Conservation (phyloP, 1,284 basidiomycete species). For the Peniophora sp. region DNA sequence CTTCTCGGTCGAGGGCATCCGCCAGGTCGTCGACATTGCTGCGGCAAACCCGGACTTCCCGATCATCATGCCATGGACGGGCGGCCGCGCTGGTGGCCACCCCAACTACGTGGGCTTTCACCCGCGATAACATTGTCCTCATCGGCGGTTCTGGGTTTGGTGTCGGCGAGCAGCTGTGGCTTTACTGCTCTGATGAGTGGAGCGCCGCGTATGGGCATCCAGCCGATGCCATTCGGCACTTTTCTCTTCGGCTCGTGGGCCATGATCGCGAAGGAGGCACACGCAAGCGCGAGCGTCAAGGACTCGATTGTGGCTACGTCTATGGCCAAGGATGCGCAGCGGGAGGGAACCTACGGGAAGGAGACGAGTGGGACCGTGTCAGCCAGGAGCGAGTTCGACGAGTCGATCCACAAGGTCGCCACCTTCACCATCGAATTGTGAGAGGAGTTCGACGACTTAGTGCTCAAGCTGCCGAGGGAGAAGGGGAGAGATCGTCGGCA, state of each 20-base stretch:
- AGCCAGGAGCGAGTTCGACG: slow-evolving; percentile 95
- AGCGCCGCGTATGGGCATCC: slow-evolving; percentile 74
- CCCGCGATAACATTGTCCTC: slow-evolving; percentile 84
- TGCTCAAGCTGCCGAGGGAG: slow-evolving; percentile 93
- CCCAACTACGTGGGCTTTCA: slow-evolving; percentile 99
- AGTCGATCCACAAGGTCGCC: slow-evolving; percentile 98
- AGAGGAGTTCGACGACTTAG: slow-evolving; percentile 96
- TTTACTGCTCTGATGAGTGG: slow-evolving; percentile 96
- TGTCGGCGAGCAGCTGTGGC: slow-evolving; percentile 92
- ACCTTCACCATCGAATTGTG: slow-evolving; percentile 94
- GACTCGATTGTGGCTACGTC: slow-evolving; percentile 90
- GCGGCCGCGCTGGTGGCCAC: slow-evolving; percentile 97
- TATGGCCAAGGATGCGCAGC: slow-evolving; percentile 87
- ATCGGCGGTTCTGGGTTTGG: slow-evolving; percentile 98
- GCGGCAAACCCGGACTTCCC: slow-evolving; percentile 93
- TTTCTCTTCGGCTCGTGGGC: slow-evolving; percentile 94
- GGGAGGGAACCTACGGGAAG: slow-evolving; percentile 94
- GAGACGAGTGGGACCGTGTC: slow-evolving; percentile 95
- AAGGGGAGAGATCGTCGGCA: slow-evolving; percentile 90
- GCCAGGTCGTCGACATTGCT: slow-evolving; percentile 95
- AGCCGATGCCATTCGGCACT: slow-evolving; percentile 99
- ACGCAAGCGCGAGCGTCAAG: slow-evolving; percentile 91
- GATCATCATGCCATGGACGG: slow-evolving; percentile 99
- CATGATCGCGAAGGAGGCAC: slow-evolving; percentile 98
- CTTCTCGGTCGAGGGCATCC: slow-evolving; percentile 93